Evolutionary conservation across 768 basidiomycete genomes (phyloP), one percentile per base, ranked within the genome.

Genomic region (Cystobasidium tubakii): DNA sequence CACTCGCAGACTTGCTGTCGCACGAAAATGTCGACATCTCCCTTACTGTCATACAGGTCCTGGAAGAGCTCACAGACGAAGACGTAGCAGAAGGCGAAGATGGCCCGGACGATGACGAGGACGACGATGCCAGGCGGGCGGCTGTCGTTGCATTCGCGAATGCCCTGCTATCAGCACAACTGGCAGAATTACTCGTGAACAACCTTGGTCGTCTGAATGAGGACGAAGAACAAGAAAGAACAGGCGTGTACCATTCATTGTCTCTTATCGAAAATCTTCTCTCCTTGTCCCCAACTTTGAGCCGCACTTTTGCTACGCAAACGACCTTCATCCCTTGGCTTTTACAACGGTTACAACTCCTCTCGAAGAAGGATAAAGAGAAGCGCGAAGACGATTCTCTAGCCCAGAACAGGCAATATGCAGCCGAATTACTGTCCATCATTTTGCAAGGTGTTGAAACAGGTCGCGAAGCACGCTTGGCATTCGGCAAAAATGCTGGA

Each of bases 1-100:
- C 88, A 31, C 85, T 98, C 62, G 85, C 90, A 72, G 92, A 90
- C 34, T 85, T 99, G 62, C 86, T 99, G 19, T 77, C 78, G 44
- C 79, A 99, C 80, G 96, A 99, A 81, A 99, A 99, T 80, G 85
- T 89, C 60, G 96, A 99, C 82, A 97, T 99, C 74, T 90, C 90
- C n/a, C 90, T 98, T 69, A 93, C 96, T 77, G 89, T 92, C 36
- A 88, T 98, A 42, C 91, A 94, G 79, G 86, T 95, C 23, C 84
- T 99, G 4, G 89, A 92, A 78, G 96, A 99, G 81, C 85, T 97
- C 75, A 95, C 93, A 0, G 96, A 99, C 77, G 96, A 98, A 81
- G 95, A 98, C 77, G 91, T 91, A 1, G 90, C 90, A 3, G 88
- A 90, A 77, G 86, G 80, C 1, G 85, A 89, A 0, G 89, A 88